Evolutionary conservation across 1,284 basidiomycete species (phyloP).

Genomic region (Moesziomyces parantarcticus): DNA sequence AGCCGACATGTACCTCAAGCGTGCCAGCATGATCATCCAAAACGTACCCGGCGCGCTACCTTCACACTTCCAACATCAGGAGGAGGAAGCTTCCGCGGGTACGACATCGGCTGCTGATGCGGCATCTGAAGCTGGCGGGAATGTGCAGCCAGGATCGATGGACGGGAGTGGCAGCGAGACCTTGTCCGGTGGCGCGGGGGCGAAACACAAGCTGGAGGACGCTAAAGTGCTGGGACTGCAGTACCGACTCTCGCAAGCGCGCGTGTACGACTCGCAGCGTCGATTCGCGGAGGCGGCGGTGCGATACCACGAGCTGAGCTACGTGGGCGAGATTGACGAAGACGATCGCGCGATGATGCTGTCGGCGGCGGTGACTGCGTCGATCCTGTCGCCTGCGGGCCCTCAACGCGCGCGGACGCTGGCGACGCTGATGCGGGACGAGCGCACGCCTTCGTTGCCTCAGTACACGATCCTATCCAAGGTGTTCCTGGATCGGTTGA

Average conservation of each 20-base stretch:
- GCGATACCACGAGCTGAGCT: conserved; percentile 85
- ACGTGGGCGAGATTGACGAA: conserved; percentile 52
- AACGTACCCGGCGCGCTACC: conserved; percentile 52
- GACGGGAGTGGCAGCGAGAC: background rate
- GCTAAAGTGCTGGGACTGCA: conserved; percentile 48
- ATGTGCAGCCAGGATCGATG: background rate
- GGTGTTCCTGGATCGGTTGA: conserved; percentile 96
- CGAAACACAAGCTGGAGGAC: conserved; percentile 35
- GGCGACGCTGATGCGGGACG: conserved; percentile 91
- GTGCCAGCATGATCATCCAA: conserved; percentile 89
- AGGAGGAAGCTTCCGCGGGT: conserved; percentile 1
- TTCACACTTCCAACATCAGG: conserved; percentile 27
- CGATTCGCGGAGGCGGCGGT: conserved; percentile 95
- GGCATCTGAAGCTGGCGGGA: background rate
- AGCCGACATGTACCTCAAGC: conserved; percentile 95
- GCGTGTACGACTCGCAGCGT: conserved; percentile 89
- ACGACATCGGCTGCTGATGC: background rate
- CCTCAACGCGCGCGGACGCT: conserved; percentile 92
- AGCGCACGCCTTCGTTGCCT: conserved; percentile 81
- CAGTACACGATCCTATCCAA: conserved; percentile 91
- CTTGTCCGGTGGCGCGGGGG: background rate
- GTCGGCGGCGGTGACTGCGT: conserved; percentile 89
- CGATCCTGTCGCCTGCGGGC: conserved; percentile 95
- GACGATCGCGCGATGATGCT: conserved; percentile 54
- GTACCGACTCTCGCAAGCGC: conserved; percentile 73